Evolutionary conservation across 2,329 filamentous ascomycete genomes (phyloP).

Genomic region (Colletotrichum spaethianum): DNA sequence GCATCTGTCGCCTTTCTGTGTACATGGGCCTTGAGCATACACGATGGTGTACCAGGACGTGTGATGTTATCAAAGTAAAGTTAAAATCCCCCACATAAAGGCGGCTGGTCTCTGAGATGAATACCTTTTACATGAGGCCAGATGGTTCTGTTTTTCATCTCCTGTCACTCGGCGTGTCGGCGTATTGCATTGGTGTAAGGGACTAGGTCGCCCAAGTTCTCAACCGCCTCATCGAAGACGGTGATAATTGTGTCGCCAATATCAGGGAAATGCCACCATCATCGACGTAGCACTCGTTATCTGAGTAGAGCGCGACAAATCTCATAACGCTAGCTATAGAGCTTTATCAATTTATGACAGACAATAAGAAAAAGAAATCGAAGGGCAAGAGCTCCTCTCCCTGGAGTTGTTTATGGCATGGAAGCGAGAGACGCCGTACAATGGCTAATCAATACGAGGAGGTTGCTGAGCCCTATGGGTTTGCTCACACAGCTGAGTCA

Average conservation of each 20-base stretch:
- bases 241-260: conserved; percentile 31
- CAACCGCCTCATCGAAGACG: conserved; percentile 26
- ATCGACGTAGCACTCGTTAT: conserved; percentile 32
- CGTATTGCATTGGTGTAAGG: conserved; percentile 30
- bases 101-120: too few species aligned
- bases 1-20: too few species aligned
- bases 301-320: conserved; percentile 28
- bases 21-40: not conserved
- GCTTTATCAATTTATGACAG: not conserved
- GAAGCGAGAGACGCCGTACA: not conserved
- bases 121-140: too few species aligned
- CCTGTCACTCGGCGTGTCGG: conserved; percentile 29
- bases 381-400: conserved; percentile 18
- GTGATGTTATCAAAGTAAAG: too few species aligned
- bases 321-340: conserved; percentile 28
- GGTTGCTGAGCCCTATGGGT: not conserved
- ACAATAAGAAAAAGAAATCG: conserved; percentile 22
- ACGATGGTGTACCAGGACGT: too few species aligned
- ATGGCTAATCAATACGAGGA: too few species aligned
- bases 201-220: conserved; percentile 11
- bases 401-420: conserved; percentile 4
- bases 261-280: conserved; percentile 20
- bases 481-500: not conserved
- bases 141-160: conserved; percentile 27
- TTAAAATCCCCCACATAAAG: too few species aligned